Evolutionary conservation across 768 basidiomycete species (phyloP).

Genomic region (Leccinum incarnatum): DNA sequence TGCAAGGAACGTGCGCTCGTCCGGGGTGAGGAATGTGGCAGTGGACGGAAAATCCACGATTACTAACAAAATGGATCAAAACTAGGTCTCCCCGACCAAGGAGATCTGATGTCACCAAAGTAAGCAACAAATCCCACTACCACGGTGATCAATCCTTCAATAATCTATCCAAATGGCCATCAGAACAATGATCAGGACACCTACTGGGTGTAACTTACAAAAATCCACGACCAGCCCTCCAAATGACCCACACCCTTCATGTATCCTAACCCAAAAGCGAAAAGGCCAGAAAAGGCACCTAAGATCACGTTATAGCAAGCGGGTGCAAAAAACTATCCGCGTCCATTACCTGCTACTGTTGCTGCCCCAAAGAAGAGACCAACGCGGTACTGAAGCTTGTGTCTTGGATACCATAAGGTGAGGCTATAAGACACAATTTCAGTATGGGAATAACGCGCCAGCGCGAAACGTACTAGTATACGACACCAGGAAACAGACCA

Average conservation of each 20-base stretch:
- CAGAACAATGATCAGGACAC: not conserved
- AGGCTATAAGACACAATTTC: constrained; percentile 35
- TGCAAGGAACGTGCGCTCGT: constrained; percentile 17
- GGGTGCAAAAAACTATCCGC: not conserved
- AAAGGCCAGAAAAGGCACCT: constrained; percentile 56
- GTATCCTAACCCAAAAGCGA: constrained; percentile 54
- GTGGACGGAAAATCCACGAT: constrained; percentile 49
- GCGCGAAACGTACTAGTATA: constrained; percentile 55
- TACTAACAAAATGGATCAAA: constrained; percentile 33
- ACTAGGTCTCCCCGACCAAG: not conserved
- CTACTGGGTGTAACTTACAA: constrained; percentile 36
- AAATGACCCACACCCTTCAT: constrained; percentile 47
- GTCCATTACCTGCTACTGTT: constrained; percentile 46
- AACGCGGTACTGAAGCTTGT: constrained; percentile 57
- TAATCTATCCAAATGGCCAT: constrained; percentile 3
- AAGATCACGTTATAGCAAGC: not conserved
- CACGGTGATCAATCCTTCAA: constrained; percentile 54
- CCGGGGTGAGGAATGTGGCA: constrained; percentile 15
- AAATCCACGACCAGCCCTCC: constrained; percentile 68
- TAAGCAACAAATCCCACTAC: constrained; percentile 52
- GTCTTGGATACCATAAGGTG: constrained; percentile 67
- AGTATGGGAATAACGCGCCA: not conserved
- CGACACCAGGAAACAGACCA: constrained; percentile 70
- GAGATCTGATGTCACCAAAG: constrained; percentile 36
- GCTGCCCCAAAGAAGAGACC: constrained; percentile 67